Base-by-base conservation (phyloP, 805 yeast genomes). In the Metschnikowia lunata region DNA sequence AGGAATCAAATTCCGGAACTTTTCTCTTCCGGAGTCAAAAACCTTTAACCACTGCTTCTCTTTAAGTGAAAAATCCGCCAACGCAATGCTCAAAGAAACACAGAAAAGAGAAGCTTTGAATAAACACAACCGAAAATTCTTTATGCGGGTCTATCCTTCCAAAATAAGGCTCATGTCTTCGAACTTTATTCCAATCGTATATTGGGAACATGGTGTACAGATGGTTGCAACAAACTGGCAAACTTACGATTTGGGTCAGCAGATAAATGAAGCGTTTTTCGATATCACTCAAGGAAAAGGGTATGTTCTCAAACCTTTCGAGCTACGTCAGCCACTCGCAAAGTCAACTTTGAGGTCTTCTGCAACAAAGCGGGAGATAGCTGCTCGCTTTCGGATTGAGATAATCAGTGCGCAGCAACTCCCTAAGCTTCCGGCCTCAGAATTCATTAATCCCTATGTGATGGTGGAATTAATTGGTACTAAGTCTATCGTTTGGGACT, bases 141-240 rank as follows among this genome's bases (percentile, higher is more conserved):
- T 91, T 42, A 82, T 88, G 84, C 72, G 99, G 40, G 78, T 89
- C 0, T 93, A 93, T 58, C 99, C 99, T 0, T 82, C 95, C 1
- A 82, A 81, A 7, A 76, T 82, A 45, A 67, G 97, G 34, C 74
- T 86, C 50, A 82, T 73, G 41, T 88, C 97, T 1, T 74, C 86
- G 3, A 93, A 93, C 57, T 90, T 88, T 58, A 76, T 76, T 36
- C 98, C 99, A 0, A 63, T 87, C 1, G 62, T 63, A 0, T 88
- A 79, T 57, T 93, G 99, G 99, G 72, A 73, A 39, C 69, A 76
- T 37, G 99, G 99, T 0, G 83, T 77, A 9, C 99, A 93, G 59
- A 79, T 93, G 88, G 98, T 87, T 5, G 98, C 99, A 0, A 83
- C 96, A 0, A 93, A 91, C 59, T 91, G 97, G 97, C 99, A 91